Conservation (phyloP, 331 rosid genomes). For the Cucumis variabilis region DNA sequence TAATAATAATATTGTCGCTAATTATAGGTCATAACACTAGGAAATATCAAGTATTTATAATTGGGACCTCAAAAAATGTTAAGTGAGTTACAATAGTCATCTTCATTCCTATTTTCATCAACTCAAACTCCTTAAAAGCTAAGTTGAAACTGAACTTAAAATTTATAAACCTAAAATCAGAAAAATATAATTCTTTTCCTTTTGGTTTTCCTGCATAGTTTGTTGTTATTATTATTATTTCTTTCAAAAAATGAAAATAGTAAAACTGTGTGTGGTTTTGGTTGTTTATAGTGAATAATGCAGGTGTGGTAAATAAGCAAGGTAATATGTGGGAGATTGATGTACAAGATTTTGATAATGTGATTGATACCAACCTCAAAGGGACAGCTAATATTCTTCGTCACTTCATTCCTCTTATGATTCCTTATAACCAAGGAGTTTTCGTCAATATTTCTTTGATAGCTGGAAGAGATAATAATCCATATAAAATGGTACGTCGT, state of each 20-base stretch:
- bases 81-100: too few species aligned
- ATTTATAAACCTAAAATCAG: too few species aligned
- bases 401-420: conserved; percentile 76
- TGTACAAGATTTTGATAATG: conserved; percentile 64
- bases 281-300: background rate
- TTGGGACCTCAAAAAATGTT: too few species aligned
- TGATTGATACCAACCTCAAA: conserved; percentile 74
- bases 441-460: conserved; percentile 87
- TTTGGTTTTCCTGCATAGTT: too few species aligned
- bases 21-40: too few species aligned
- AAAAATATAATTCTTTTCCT: too few species aligned
- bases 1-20: too few species aligned
- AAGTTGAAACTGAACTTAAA: too few species aligned
- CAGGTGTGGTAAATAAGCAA: conserved; percentile 57
- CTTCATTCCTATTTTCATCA: too few species aligned
- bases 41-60: too few species aligned
- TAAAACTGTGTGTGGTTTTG: conserved; percentile 70
- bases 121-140: too few species aligned
- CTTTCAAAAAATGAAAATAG: conserved; percentile 34
- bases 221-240: too few species aligned
- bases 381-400: conserved; percentile 76
- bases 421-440: conserved; percentile 49
- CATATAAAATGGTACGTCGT: conserved; percentile 59
- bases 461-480: conserved; percentile 66
- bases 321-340: conserved; percentile 87